Conservation (phyloP, 108 stramenopile species). For the Chaetoceros muelleri region DNA sequence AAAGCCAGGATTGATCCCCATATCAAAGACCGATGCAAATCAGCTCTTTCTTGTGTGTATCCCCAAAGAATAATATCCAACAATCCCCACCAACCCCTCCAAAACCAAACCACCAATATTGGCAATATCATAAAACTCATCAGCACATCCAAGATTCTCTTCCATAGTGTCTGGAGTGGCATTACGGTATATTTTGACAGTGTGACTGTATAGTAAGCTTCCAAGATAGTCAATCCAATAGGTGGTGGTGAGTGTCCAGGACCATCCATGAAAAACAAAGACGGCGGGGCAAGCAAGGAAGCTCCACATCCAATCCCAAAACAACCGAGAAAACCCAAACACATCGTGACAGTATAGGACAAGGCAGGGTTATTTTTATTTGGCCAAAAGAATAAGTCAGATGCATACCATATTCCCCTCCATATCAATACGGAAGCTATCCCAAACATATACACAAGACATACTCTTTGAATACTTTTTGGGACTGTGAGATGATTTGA, state of each 20-base stretch:
- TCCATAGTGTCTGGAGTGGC: not conserved
- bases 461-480: slow-evolving; percentile 3
- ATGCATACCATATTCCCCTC: slow-evolving; percentile 23
- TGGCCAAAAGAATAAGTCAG: slow-evolving; percentile 15
- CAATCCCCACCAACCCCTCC: slow-evolving; percentile 18
- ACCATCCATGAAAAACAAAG: slow-evolving; percentile 26
- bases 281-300: slow-evolving; percentile 18
- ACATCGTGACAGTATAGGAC: slow-evolving; percentile 10
- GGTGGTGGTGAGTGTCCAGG: slow-evolving; percentile 17
- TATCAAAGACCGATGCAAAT: slow-evolving; percentile 14
- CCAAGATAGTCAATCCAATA: slow-evolving; percentile 13
- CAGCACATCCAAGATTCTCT: slow-evolving; percentile 6
- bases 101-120: slow-evolving; percentile 17
- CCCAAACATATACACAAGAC: slow-evolving; percentile 16
- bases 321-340: slow-evolving; percentile 5
- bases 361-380: not conserved
- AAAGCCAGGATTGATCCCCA: slow-evolving; percentile 6
- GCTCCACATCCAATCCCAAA: slow-evolving; percentile 6
- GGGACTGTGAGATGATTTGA: not conserved
- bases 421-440: slow-evolving; percentile 6
- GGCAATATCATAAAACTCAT: slow-evolving; percentile 15
- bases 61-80: slow-evolving; percentile 23
- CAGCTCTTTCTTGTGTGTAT: slow-evolving; percentile 5
- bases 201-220: slow-evolving; percentile 8
- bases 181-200: slow-evolving; percentile 1